Percentiles rank a stretch among this genome's conserved stretches.
phyloP scores from a whole-genome alignment of 768 basidiomycete genomes.

The Rhodocollybia butyracea region DNA sequence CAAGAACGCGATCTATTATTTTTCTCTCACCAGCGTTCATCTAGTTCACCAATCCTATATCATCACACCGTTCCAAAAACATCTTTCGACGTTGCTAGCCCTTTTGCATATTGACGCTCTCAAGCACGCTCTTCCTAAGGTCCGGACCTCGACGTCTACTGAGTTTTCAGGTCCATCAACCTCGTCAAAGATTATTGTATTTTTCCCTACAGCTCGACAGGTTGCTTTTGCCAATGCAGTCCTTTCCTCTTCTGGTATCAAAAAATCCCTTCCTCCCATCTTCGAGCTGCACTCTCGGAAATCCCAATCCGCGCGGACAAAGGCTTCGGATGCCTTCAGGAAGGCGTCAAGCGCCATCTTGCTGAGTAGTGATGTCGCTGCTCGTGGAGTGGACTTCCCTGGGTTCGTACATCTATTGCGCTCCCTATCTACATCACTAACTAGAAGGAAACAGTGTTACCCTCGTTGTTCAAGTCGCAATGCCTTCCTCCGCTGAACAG shows the following conservation, averaged over 20 bases:
- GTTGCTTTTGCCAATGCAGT: slow-evolving; percentile 38
- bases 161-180: slow-evolving; percentile 5
- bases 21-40: neutral
- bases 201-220: slow-evolving; percentile 66
- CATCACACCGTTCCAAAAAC: slow-evolving; percentile 37
- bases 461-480: slow-evolving; percentile 57
- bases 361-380: slow-evolving; percentile 55
- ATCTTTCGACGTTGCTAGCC: slow-evolving; percentile 37
- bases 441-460: slow-evolving; percentile 39
- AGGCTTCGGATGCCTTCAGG: slow-evolving; percentile 49
- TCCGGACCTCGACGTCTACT: slow-evolving; percentile 8
- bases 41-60: slow-evolving; percentile 45
- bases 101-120: slow-evolving; percentile 33
- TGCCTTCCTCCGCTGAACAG: slow-evolving; percentile 69
- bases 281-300: slow-evolving; percentile 59
- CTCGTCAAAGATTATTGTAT: slow-evolving; percentile 49
- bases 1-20: neutral
- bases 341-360: slow-evolving; percentile 40
- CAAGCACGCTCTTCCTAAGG: slow-evolving; percentile 18
- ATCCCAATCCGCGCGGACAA: slow-evolving; percentile 44
- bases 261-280: slow-evolving; percentile 31
- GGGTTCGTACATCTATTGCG: too few relatives aligned
- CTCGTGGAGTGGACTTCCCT: slow-evolving; percentile 69
- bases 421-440: neutral
- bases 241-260: slow-evolving; percentile 23